phyloP scores from a whole-genome alignment of 176 grass and related monocot genomes.

The Tuctoria greenei region DNA sequence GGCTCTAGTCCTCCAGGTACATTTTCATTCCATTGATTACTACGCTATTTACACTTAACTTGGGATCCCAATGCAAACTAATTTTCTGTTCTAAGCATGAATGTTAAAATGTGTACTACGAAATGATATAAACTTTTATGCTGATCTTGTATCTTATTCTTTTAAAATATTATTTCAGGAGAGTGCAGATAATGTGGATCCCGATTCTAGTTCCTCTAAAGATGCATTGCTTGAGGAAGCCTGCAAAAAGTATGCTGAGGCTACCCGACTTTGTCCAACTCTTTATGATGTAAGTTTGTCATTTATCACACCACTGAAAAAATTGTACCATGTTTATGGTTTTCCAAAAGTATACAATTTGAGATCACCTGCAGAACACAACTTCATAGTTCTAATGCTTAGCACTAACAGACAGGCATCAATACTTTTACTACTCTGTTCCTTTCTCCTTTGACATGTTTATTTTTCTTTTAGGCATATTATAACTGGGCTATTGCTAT shows the following conservation, averaged over 20 bases:
- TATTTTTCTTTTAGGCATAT: conserved; percentile 67
- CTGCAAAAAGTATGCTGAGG: conserved; percentile 97
- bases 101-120: conserved; percentile 5
- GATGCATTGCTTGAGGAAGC: conserved; percentile 96
- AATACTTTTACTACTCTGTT: conserved; percentile 3
- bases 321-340: background rate
- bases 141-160: conserved; percentile 9
- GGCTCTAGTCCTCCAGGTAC: conserved; percentile 97
- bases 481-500: conserved; percentile 99
- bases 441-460: conserved; percentile 3
- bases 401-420: background rate
- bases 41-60: background rate
- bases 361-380: conserved; percentile 29
- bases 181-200: conserved; percentile 94
- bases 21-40: conserved; percentile 26
- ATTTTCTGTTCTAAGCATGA: conserved; percentile 16
- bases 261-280: conserved; percentile 75
- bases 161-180: conserved; percentile 62
- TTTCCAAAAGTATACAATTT: conserved; percentile 1
- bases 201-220: conserved; percentile 82
- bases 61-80: conserved; percentile 4
- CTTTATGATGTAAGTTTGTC: conserved; percentile 91
- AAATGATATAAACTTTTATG: conserved; percentile 1
- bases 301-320: background rate
- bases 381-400: conserved; percentile 3